A percentile compares a stretch with the other conserved stretches of the same genome.
These are phyloP conservation scores for Lathyrus oleraceus DNA, from an alignment of 306 rosid species.

Conservation along the genomic window DNA sequence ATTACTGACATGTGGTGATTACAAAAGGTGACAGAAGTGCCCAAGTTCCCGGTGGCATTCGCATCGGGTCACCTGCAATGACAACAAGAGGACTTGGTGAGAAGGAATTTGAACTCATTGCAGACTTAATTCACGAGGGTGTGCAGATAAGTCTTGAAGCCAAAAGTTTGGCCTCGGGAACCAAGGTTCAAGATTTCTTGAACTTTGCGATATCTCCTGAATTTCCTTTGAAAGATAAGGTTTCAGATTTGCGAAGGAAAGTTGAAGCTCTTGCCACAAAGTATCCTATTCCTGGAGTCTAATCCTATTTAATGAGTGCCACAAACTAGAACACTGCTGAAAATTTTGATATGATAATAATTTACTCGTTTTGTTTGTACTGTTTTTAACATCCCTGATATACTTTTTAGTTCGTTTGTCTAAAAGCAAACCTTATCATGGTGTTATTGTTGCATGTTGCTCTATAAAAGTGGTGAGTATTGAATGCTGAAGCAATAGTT, in stretches of 20 bases:
- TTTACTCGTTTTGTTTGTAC: background rate
- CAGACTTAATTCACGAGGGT: slow-evolving; percentile 87
- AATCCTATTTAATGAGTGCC: slow-evolving; percentile 21
- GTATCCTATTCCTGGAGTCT: slow-evolving; percentile 85
- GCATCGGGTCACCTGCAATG: slow-evolving; percentile 98
- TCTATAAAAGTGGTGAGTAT: background rate
- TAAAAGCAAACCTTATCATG: background rate
- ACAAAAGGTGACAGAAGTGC: slow-evolving; percentile 85
- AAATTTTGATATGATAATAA: slow-evolving; percentile 32
- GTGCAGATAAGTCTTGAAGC: slow-evolving; percentile 72
- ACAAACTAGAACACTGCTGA: slow-evolving; percentile 8
- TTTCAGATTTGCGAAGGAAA: slow-evolving; percentile 60
- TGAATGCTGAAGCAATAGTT: background rate
- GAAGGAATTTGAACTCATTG: slow-evolving; percentile 64
- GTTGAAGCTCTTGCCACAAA: slow-evolving; percentile 82
- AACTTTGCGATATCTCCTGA: slow-evolving; percentile 64
- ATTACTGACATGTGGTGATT: slow-evolving; percentile 25
- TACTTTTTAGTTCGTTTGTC: background rate
- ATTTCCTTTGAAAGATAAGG: slow-evolving; percentile 53
- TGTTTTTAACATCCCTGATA: slow-evolving; percentile 6
- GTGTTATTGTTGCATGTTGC: background rate
- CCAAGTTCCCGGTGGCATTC: slow-evolving; percentile 88
- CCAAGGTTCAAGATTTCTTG: slow-evolving; percentile 84
- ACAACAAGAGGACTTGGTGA: slow-evolving; percentile 86
- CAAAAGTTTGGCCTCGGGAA: slow-evolving; percentile 56